phyloP scores from a whole-genome alignment of 345 rosid genomes.

The Hirschfeldia incana region DNA sequence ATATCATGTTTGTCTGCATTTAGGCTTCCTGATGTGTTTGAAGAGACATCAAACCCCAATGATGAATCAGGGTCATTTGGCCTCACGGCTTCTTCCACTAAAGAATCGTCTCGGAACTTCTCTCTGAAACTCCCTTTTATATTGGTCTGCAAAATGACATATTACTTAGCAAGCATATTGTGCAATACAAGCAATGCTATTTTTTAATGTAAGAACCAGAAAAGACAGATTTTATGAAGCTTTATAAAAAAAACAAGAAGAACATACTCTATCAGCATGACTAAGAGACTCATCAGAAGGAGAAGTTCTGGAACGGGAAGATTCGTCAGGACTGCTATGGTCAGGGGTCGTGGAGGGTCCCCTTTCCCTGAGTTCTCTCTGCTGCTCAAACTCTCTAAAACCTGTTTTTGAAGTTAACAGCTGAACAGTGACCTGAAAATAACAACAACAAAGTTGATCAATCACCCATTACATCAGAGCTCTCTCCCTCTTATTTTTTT shows the following conservation, averaged over 20 bases:
- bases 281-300: slow-evolving; percentile 57
- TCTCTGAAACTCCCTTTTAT: slow-evolving; percentile 61
- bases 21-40: slow-evolving; percentile 81
- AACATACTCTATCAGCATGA: slow-evolving; percentile 61
- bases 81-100: slow-evolving; percentile 51
- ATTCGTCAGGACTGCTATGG: slow-evolving; percentile 59
- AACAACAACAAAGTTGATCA: slow-evolving; percentile 11
- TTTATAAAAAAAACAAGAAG: slow-evolving; percentile 15
- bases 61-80: slow-evolving; percentile 57
- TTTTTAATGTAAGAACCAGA: slow-evolving; percentile 2
- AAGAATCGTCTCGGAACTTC: slow-evolving; percentile 52
- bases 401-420: slow-evolving; percentile 97
- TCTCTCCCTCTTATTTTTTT: too few relatives aligned
- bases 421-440: slow-evolving; percentile 80
- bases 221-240: slow-evolving; percentile 15
- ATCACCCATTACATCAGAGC: too few relatives aligned
- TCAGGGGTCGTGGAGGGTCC: slow-evolving; percentile 65
- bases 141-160: slow-evolving; percentile 43
- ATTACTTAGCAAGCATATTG: background rate
- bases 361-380: slow-evolving; percentile 85
- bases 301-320: slow-evolving; percentile 51
- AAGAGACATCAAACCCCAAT: slow-evolving; percentile 82
- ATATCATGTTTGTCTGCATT: slow-evolving; percentile 84
- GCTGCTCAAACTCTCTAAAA: slow-evolving; percentile 98
- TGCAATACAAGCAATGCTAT: background rate